Conservation (phyloP, 164 flowering plant species). For the Tetrastigma voinierianum region DNA sequence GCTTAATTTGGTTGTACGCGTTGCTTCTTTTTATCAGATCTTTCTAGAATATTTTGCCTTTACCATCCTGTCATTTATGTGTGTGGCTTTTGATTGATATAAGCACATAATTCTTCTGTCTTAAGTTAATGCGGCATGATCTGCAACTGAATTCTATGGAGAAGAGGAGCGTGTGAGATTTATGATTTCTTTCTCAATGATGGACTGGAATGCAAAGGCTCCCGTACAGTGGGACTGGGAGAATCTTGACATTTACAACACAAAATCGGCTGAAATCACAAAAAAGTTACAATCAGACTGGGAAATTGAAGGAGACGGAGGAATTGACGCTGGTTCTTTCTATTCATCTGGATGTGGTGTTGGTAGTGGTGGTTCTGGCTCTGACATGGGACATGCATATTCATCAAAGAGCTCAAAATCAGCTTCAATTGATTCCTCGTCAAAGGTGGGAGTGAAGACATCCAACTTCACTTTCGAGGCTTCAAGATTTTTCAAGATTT, state of each 20-base stretch:
- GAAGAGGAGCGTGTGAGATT: constrained; percentile 12
- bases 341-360: constrained; percentile 46
- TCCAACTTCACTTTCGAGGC: constrained; percentile 35
- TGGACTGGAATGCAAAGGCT: constrained; percentile 55
- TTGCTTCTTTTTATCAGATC: not conserved
- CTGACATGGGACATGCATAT: constrained; percentile 52
- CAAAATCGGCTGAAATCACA: constrained; percentile 31
- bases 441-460: constrained; percentile 38
- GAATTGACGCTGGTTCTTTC: constrained; percentile 44
- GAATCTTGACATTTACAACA: constrained; percentile 29
- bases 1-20: not conserved
- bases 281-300: constrained; percentile 40
- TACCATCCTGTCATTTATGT: not conserved
- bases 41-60: not conserved
- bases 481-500: constrained; percentile 26
- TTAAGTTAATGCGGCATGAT: constrained; percentile 13
- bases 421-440: constrained; percentile 61
- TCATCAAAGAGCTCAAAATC: constrained; percentile 66
- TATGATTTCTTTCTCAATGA: constrained; percentile 23
- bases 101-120: not conserved
- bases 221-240: constrained; percentile 63
- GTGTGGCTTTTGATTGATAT: not conserved
- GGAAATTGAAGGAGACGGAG: constrained; percentile 50
- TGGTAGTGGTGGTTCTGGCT: constrained; percentile 40
- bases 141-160: constrained; percentile 8